Evolutionary conservation across 208 protist species (phyloP).

Genomic region (Trypanosoma caninum): DNA sequence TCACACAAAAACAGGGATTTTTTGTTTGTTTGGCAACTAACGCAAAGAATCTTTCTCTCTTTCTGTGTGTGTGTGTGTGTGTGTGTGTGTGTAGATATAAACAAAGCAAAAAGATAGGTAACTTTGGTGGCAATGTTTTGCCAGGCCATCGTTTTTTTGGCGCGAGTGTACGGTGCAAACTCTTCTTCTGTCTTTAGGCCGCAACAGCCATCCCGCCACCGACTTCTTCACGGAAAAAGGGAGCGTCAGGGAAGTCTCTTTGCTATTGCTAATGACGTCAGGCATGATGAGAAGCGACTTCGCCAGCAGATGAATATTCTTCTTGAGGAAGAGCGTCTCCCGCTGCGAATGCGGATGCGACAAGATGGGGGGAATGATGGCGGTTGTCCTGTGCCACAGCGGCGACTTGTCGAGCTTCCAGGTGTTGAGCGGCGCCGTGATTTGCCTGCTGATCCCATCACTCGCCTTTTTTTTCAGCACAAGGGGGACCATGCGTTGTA

Average conservation of each 20-base stretch:
- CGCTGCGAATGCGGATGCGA: conserved; percentile 22
- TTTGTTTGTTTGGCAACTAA: no score
- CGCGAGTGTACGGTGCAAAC: conserved; percentile 65
- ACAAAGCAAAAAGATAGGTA: background rate
- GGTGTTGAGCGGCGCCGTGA: conserved; percentile 81
- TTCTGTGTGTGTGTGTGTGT: conserved; percentile 18
- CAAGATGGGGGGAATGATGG: conserved; percentile 5
- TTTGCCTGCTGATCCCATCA: conserved; percentile 88
- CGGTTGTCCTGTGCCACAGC: conserved; percentile 39
- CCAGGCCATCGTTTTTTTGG: conserved; percentile 21
- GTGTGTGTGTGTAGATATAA: background rate
- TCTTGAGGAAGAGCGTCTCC: conserved; percentile 66
- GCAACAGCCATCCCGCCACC: conserved; percentile 18
- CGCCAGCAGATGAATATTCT: conserved; percentile 78
- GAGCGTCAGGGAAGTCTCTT: conserved; percentile 76
- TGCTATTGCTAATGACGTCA: conserved; percentile 67
- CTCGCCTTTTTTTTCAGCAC: conserved; percentile 91
- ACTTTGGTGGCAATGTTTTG: no score
- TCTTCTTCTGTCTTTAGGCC: conserved; percentile 12
- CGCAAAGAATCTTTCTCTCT: no score
- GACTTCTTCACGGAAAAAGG: conserved; percentile 40
- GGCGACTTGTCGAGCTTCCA: conserved; percentile 67
- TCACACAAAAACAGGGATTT: no score
- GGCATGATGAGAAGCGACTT: conserved; percentile 54
- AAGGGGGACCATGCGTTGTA: conserved; percentile 90